A percentile compares a stretch with the other conserved stretches of the same genome.
Conservation (phyloP, 257 asterid genomes). For the Solanum virginianum region DNA sequence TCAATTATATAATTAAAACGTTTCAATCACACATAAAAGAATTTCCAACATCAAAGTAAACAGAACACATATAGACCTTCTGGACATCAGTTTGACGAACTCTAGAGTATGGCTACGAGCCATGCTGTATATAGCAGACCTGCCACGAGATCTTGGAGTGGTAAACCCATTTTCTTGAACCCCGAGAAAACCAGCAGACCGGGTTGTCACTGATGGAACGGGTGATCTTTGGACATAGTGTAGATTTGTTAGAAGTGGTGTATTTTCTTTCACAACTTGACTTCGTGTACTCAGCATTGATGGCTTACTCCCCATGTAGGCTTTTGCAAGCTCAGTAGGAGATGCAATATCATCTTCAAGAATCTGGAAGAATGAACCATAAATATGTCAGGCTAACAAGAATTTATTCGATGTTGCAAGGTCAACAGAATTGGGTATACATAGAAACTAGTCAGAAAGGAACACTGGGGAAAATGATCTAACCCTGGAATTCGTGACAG, state of each 20-base stretch:
- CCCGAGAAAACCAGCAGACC: constrained; percentile 13
- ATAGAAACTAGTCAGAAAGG: not conserved
- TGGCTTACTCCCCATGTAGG: constrained; percentile 82
- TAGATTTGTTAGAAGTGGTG: constrained; percentile 18
- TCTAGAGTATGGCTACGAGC: constrained; percentile 85
- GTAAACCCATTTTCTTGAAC: constrained; percentile 47
- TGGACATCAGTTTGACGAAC: constrained; percentile 30
- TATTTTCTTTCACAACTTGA: constrained; percentile 36
- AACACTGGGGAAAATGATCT: not conserved
- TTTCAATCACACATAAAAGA: not conserved
- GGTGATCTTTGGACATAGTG: constrained; percentile 39
- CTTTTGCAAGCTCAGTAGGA: constrained; percentile 91
- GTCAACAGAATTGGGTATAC: not conserved
- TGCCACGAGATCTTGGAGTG: constrained; percentile 68
- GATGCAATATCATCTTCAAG: constrained; percentile 52
- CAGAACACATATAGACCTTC: constrained; percentile 27
- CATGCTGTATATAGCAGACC: constrained; percentile 85
- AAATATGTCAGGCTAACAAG: not conserved
- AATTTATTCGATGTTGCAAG: not conserved
- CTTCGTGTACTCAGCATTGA: constrained; percentile 40
- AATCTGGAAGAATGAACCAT: constrained; percentile 34
- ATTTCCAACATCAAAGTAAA: not conserved
- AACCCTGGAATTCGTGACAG: constrained; percentile 31
- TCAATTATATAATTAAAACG: not conserved
- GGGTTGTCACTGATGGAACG: constrained; percentile 13